Evolutionary conservation across 257 asterid species (phyloP).

Genomic region (Solanum lycopersicoides): DNA sequence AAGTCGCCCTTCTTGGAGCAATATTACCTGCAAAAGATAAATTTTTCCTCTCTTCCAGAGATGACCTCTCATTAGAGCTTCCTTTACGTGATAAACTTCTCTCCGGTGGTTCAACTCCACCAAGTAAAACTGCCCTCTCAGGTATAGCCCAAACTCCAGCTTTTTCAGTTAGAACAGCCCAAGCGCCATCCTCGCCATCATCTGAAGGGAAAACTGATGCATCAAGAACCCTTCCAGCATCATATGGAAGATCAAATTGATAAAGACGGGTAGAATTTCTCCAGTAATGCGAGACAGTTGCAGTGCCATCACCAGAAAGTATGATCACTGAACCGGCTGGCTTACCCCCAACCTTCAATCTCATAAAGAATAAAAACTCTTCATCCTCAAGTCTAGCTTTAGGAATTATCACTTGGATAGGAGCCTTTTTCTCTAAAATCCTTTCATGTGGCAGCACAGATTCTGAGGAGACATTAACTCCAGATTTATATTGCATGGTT

Average conservation of each 20-base stretch:
- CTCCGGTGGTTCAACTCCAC: conserved; percentile 97
- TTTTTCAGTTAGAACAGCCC: conserved; percentile 92
- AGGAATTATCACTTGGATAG: conserved; percentile 84
- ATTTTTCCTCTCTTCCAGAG: conserved; percentile 56
- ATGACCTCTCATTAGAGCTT: conserved; percentile 67
- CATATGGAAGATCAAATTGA: conserved; percentile 88
- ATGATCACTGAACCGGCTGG: conserved; percentile 85
- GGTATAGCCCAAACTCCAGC: conserved; percentile 99
- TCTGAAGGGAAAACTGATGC: conserved; percentile 76
- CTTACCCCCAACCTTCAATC: conserved; percentile 76
- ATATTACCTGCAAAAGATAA: conserved; percentile 42
- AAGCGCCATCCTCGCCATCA: conserved; percentile 71
- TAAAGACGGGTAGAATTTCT: conserved; percentile 74
- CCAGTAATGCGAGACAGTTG: conserved; percentile 90
- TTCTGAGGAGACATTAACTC: conserved; percentile 37
- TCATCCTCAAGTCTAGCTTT: conserved; percentile 94
- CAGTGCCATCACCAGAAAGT: conserved; percentile 96
- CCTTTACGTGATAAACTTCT: conserved; percentile 90
- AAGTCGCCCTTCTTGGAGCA: conserved; percentile 72
- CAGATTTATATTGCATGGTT: conserved; percentile 86
- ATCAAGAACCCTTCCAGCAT: conserved; percentile 94
- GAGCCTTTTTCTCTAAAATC: conserved; percentile 75
- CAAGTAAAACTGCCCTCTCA: conserved; percentile 78
- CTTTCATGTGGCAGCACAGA: conserved; percentile 38
- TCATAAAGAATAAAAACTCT: conserved; percentile 80